Percentiles rank a stretch among this genome's conserved stretches.
phyloP scores from a whole-genome alignment of 441 rosid genomes.

The Flueggea neowawraea region DNA sequence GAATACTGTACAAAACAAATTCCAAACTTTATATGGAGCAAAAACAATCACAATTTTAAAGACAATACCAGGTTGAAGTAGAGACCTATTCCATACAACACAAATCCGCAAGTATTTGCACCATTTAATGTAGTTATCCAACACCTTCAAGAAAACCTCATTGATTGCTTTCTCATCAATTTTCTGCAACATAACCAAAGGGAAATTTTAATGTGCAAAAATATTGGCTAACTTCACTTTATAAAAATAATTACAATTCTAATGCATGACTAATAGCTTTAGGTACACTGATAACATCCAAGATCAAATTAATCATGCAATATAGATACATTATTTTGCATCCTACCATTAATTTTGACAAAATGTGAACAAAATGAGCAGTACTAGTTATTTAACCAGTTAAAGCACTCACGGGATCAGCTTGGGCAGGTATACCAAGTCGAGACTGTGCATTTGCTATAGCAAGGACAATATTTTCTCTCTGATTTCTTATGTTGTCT shows the following conservation, averaged over 20 bases:
- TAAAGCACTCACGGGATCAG: slow-evolving; percentile 81
- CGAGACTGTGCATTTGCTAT: slow-evolving; percentile 94
- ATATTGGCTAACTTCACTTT: slow-evolving; percentile 1
- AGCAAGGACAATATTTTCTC: slow-evolving; percentile 89
- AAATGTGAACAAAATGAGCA: neutral
- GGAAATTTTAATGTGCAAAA: neutral
- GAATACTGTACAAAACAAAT: slow-evolving; percentile 47
- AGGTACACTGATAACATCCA: too few relatives aligned
- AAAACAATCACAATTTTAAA: slow-evolving; percentile 13
- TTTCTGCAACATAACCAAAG: slow-evolving; percentile 44
- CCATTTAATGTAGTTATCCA: slow-evolving; percentile 98
- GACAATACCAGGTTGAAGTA: slow-evolving; percentile 19
- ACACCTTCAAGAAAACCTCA: slow-evolving; percentile 87
- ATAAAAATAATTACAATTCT: neutral
- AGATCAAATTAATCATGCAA: too few relatives aligned
- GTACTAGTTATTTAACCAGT: slow-evolving; percentile 4
- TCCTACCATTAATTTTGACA: neutral
- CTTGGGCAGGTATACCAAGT: slow-evolving; percentile 51
- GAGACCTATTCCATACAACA: slow-evolving; percentile 80
- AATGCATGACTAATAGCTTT: too few relatives aligned
- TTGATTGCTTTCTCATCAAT: slow-evolving; percentile 96
- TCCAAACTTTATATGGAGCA: slow-evolving; percentile 11
- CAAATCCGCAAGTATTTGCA: slow-evolving; percentile 91
- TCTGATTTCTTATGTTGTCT: slow-evolving; percentile 91
- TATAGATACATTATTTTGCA: too few relatives aligned